Conservation (phyloP, 2,329 filamentous ascomycete genomes). For the Claviceps fusiformis region DNA sequence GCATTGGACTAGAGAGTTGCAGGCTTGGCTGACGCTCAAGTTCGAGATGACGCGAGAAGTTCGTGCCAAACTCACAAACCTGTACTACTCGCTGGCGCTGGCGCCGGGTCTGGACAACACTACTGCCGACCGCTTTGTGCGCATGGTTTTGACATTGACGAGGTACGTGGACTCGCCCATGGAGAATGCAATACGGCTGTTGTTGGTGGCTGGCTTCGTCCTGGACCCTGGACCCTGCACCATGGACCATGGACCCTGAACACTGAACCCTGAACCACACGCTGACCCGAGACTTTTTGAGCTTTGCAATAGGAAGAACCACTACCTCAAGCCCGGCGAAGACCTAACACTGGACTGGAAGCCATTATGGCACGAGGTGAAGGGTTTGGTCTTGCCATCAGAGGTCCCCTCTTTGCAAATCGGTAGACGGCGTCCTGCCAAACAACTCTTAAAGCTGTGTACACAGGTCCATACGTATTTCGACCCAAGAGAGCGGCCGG, state of each 20-base stretch:
- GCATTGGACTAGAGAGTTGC: constrained; percentile 93
- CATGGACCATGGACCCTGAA: neutral
- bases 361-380: constrained; percentile 84
- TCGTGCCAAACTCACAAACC: constrained; percentile 67
- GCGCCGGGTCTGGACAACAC: constrained; percentile 76
- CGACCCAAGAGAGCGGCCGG: constrained; percentile 71
- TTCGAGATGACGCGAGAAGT: constrained; percentile 86
- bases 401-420: constrained; percentile 59
- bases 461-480: constrained; percentile 87
- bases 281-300: constrained; percentile 1
- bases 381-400: constrained; percentile 73
- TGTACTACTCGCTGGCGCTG: constrained; percentile 89
- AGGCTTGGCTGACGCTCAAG: constrained; percentile 91
- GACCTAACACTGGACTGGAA: constrained; percentile 90
- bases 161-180: constrained; percentile 47
- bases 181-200: neutral
- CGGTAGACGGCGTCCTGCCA: constrained; percentile 40
- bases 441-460: constrained; percentile 72
- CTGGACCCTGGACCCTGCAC: neutral
- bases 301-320: constrained; percentile 55
- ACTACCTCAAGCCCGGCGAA: constrained; percentile 81
- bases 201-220: neutral
- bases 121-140: constrained; percentile 79
- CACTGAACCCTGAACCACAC: neutral
- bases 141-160: constrained; percentile 93